Evolutionary conservation across 306 rosid genomes (phyloP).

Genomic region (Medicago ruthenica): DNA sequence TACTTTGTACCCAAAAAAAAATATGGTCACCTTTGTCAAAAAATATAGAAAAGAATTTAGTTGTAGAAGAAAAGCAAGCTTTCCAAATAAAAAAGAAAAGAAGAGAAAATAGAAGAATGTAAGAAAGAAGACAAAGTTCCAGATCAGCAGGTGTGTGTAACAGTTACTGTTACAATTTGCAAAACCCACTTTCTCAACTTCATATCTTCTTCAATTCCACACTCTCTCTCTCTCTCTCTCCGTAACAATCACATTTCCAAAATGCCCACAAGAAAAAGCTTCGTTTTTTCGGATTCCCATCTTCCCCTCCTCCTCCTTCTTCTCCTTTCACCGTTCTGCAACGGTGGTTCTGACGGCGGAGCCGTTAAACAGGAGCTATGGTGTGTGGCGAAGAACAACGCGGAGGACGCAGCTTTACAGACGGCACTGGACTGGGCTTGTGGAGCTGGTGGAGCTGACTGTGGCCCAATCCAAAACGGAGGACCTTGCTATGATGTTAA

Average conservation of each 20-base stretch:
- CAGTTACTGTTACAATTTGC: background rate
- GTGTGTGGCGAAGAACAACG: slow-evolving; percentile 98
- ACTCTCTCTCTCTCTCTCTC: background rate
- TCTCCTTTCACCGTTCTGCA: slow-evolving; percentile 31
- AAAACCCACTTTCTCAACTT: background rate
- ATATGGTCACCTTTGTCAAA: no score
- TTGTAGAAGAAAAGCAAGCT: background rate
- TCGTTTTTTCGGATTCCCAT: slow-evolving; percentile 21
- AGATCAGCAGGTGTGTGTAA: background rate
- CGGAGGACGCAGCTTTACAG: slow-evolving; percentile 75
- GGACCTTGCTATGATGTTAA: slow-evolving; percentile 77
- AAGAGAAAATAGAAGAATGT: background rate
- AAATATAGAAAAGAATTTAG: no score
- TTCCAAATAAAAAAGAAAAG: background rate
- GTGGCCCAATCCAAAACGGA: slow-evolving; percentile 78
- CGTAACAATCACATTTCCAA: background rate
- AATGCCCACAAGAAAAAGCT: slow-evolving; percentile 36
- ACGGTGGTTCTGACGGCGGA: slow-evolving; percentile 26
- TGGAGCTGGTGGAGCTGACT: slow-evolving; percentile 80
- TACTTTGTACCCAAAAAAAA: no score
- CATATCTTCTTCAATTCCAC: background rate
- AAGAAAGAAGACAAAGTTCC: background rate
- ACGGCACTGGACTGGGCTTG: slow-evolving; percentile 90
- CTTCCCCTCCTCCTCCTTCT: slow-evolving; percentile 27
- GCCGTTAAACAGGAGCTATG: slow-evolving; percentile 62